These are phyloP conservation scores for Sanghuangporus weigelae DNA, from an alignment of 1,284 basidiomycete species.

Conservation along the genomic window DNA sequence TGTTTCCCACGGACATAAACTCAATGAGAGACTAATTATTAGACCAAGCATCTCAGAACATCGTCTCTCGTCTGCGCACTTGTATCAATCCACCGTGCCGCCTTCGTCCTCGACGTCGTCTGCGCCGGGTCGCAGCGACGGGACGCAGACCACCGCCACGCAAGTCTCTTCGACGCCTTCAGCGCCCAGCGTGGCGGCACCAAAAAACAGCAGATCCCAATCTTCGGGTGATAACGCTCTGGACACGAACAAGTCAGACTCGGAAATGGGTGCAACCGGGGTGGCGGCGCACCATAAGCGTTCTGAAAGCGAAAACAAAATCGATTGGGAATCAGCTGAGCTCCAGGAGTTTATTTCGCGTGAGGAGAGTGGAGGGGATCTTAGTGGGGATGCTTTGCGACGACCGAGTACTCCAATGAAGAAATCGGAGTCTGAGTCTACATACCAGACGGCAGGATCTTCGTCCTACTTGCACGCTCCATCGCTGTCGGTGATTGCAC, in stretches of 20 bases:
- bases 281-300: conserved; percentile 6
- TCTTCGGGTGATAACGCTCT: background rate
- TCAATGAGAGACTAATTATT: conserved; percentile 4
- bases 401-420: conserved; percentile 9
- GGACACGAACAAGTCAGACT: background rate
- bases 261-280: background rate
- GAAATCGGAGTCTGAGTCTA: conserved; percentile 12
- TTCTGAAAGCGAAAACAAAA: conserved; percentile 7
- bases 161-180: background rate
- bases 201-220: background rate
- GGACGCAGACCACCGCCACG: background rate
- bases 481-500: conserved; percentile 20
- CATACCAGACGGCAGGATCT: conserved; percentile 14
- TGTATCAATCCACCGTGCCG: conserved; percentile 1
- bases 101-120: conserved; percentile 3
- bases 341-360: conserved; percentile 4
- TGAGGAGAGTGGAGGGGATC: background rate
- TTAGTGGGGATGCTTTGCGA: background rate
- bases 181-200: background rate
- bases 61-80: conserved; percentile 5
- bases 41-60: conserved; percentile 3
- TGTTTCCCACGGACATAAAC: conserved; percentile 14
- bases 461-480: conserved; percentile 18
- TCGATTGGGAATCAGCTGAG: conserved; percentile 10
- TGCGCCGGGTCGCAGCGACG: conserved; percentile 8